These are phyloP conservation scores for Canna indica DNA, from an alignment of 176 grass and related monocot genomes.

Conservation along the genomic window DNA sequence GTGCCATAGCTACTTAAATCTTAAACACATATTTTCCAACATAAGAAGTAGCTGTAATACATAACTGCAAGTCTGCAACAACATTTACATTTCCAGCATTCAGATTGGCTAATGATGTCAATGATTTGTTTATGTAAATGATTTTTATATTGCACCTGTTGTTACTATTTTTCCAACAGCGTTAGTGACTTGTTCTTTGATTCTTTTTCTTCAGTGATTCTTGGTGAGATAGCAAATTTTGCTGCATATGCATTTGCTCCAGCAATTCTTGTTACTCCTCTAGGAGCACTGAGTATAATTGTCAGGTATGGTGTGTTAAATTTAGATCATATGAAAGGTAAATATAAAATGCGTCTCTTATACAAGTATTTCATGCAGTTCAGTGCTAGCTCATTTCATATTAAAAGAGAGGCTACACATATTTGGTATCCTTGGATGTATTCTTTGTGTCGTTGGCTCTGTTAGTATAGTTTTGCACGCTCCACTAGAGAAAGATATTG, in stretches of 20 bases:
- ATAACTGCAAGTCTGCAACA: no score
- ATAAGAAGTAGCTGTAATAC: no score
- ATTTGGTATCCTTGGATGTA: conserved; percentile 75
- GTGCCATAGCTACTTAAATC: no score
- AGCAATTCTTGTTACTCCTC: no score
- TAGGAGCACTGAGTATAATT: conserved; percentile 12
- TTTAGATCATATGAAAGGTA: conserved; percentile 2
- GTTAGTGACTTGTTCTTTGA: background rate
- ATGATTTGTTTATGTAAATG: no score
- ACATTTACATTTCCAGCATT: no score
- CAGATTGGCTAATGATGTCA: background rate
- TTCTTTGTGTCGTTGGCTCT: conserved; percentile 81
- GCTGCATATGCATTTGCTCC: conserved; percentile 8
- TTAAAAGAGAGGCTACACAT: conserved; percentile 72
- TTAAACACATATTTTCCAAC: no score
- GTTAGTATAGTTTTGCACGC: conserved; percentile 75
- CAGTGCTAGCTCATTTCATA: conserved; percentile 85
- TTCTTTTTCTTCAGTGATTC: background rate
- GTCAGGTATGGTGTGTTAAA: background rate
- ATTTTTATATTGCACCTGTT: background rate
- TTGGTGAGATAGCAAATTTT: conserved; percentile 1
- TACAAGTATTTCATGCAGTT: conserved; percentile 42
- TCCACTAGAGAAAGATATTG: conserved; percentile 70
- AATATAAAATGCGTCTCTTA: background rate
- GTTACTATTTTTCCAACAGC: background rate